Evolutionary conservation across 2,329 filamentous ascomycete species (phyloP), one percentile per base, ranked within the genome.

Genomic region (Davidsoniella neocaledoniae): DNA sequence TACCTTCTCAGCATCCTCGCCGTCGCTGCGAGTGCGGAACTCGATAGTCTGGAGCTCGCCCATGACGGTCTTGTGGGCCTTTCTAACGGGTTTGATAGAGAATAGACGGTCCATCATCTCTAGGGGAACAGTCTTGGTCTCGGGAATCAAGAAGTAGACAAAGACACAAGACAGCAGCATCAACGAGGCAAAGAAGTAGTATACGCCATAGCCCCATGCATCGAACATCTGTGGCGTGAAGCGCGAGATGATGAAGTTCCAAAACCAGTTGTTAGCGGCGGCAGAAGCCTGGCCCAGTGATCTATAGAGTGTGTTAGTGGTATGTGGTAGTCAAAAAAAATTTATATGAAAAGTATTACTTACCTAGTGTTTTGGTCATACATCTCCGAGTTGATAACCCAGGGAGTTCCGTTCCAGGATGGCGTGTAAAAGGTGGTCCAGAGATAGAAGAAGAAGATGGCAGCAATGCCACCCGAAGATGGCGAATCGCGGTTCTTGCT

Each of bases 221-320:
- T 66, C 59, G 55, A 78, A 74, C 76, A 82, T 82, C 55, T 80
- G 74, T 23, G 73, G 77, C 0, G 77, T 83, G 66, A 81, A 83
- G 9, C 79, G 70, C 0, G 71, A 72, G 55, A 84, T 73, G 59
- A 84, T 69, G 60, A 84, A 83, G 62, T 83, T 84, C 68, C 68
- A 81, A 58, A 81, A 71, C 81, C 81, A 86, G 62, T 86, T 84
- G 63, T 74, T 81, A 2, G 76, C 76, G 0, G 81, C 76, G 0
- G 83, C 83, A 37, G 72, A 81, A 8, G 83, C 81, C 21, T 52
- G 50, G 43, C 50, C 50, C 12, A 52, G 50, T 16, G 50, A 52
- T 49, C 50, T 52, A 26, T 29, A 37, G 4, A 21, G 10, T n/a
- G 8, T 19, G 23, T 43, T 38, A 48, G 23, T n/a, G 33, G 12